These are phyloP conservation scores for Diaporthe sp. DNA, from an alignment of 2,329 filamentous ascomycete genomes.

Conservation along the genomic window DNA sequence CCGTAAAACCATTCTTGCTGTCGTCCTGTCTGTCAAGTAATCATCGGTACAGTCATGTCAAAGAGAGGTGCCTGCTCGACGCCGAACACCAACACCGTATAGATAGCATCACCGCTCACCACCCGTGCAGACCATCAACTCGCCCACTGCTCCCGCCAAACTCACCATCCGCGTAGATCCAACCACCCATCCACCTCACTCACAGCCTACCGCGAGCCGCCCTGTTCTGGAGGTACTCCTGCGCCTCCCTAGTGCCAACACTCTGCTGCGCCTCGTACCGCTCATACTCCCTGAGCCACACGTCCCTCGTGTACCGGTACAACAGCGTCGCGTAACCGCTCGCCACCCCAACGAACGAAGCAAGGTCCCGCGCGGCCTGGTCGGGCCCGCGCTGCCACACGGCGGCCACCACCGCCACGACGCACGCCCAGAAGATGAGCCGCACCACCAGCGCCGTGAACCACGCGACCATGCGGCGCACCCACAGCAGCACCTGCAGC, in stretches of 20 bases:
- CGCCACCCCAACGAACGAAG: slow-evolving; percentile 59
- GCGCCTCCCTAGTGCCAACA: slow-evolving; percentile 42
- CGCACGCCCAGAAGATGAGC: slow-evolving; percentile 73
- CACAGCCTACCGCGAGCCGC: background rate
- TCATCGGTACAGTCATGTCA: slow-evolving; percentile 26
- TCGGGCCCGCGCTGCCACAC: slow-evolving; percentile 77
- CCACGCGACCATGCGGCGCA: slow-evolving; percentile 81
- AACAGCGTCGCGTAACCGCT: slow-evolving; percentile 62
- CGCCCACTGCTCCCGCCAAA: too few relatives aligned
- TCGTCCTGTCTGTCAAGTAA: slow-evolving; percentile 25
- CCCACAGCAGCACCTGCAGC: slow-evolving; percentile 77
- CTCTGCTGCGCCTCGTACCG: slow-evolving; percentile 66
- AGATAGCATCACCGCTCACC: slow-evolving; percentile 2
- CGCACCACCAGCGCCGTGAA: slow-evolving; percentile 78
- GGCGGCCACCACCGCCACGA: slow-evolving; percentile 68
- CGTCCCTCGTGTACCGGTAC: slow-evolving; percentile 53
- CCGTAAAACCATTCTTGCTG: slow-evolving; percentile 11
- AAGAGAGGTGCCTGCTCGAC: background rate
- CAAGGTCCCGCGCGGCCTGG: slow-evolving; percentile 72
- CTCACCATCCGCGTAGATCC: background rate
- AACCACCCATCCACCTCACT: background rate
- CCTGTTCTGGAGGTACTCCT: background rate
- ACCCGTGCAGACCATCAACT: background rate
- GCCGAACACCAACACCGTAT: slow-evolving; percentile 3
- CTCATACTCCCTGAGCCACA: slow-evolving; percentile 71